These are phyloP conservation scores for Neopestalotiopsis rosae DNA, from an alignment of 2,329 filamentous ascomycete genomes.

Conservation along the genomic window DNA sequence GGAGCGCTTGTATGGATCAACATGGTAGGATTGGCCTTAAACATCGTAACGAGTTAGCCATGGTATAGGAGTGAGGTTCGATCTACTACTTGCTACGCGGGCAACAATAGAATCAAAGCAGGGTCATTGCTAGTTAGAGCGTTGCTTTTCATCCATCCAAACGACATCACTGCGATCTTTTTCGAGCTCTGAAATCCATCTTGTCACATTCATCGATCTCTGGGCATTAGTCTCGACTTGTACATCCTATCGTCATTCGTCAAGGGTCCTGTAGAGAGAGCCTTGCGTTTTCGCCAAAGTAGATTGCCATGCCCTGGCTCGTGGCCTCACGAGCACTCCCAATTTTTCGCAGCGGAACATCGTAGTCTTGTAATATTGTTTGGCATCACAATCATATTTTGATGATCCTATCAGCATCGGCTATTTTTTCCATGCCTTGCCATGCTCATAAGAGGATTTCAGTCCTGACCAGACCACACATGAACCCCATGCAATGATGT, in stretches of 20 bases:
- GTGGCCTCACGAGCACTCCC: background rate
- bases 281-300: background rate
- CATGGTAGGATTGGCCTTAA: no score
- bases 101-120: background rate
- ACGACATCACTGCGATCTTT: background rate
- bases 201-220: background rate
- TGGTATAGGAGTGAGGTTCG: no score
- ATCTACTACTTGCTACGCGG: no score
- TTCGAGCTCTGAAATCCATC: background rate
- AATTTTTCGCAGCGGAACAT: background rate
- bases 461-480: slow-evolving; percentile 18
- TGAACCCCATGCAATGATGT: slow-evolving; percentile 19
- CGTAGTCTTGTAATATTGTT: slow-evolving; percentile 7
- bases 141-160: background rate
- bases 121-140: background rate
- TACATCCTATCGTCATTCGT: slow-evolving; percentile 4
- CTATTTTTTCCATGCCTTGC: slow-evolving; percentile 18
- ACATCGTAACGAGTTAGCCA: no score
- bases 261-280: background rate
- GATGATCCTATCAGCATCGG: slow-evolving; percentile 18
- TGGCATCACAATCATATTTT: slow-evolving; percentile 20
- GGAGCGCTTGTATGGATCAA: no score
- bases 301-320: background rate
- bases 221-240: background rate
- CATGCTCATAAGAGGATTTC: slow-evolving; percentile 19